Evolutionary conservation across 1,284 basidiomycete species (phyloP), one percentile per base, ranked within the genome.

Genomic region (Microbotryomycetes sp.): DNA sequence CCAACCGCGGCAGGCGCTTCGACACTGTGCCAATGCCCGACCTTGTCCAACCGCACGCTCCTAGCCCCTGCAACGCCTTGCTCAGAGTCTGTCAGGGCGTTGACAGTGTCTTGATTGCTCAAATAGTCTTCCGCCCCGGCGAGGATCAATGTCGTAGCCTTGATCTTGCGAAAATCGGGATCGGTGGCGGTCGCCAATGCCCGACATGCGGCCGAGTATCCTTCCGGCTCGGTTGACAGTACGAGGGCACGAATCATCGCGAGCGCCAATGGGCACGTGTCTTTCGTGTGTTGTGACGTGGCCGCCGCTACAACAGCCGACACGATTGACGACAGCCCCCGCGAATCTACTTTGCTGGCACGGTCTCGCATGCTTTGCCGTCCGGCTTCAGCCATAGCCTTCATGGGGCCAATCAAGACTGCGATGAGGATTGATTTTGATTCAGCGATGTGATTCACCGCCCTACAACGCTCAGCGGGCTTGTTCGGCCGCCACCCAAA

Each of bases 401-500:
- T 59, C 54, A 70, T 59, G 9, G 63, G 61, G 21, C 69, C 69
- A 52, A 70, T 47, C 7, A 67, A 57, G 45, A 70, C 69, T 70
- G 53, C 2, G 26, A 45, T 45, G 30, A 41, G 35, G n/a, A n/a
- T n/a, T n/a, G n/a, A n/a, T n/a, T n/a, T n/a, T n/a, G n/a, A n/a
- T n/a, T n/a, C n/a, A n/a, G n/a, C n/a, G n/a, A n/a, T n/a, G n/a
- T n/a, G n/a, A n/a, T n/a, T n/a, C n/a, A n/a, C n/a, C n/a, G n/a
- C n/a, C n/a, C n/a, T n/a, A n/a, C n/a, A 18, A 41, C 35, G 18
- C 35, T 18, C 11, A 41, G 35, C 18, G 11, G 35, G 35, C 35
- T 11, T 9, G 18, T 18, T 41, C 35, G 35, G 35, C 35, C 35
- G 35, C 35, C 35, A 41, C 11, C 35, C 11, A 9, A 41, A 28